Evolutionary conservation across 2,329 filamentous ascomycete genomes (phyloP), one percentile per base, ranked within the genome.

Genomic region (Nemania abortiva): DNA sequence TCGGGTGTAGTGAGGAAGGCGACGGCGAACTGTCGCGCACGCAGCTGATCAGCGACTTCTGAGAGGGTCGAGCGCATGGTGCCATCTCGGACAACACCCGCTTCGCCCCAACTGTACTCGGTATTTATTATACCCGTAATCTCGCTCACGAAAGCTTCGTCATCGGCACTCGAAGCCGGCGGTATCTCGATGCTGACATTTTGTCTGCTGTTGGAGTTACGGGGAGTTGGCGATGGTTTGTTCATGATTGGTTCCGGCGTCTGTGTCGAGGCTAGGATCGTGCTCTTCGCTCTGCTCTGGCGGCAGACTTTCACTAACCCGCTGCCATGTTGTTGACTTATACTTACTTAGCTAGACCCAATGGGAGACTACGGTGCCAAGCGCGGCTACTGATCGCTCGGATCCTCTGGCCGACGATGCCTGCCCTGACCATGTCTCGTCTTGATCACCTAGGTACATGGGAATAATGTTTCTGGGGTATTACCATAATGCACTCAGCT

Each of bases 151-250:
- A 65, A 55, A 5, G 56, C 49, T n/a, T 59, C 63, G n/a, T 65
- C 49, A 27, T 65, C 55, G 9, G 63, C 63, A n/a, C 24, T 24
- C 1, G 56, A 54, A 24, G 63, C 47, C 6, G 63, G 63, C 6
- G 63, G 63, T n/a, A 65, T 37, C 56, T 65, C 63, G 56, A 65
- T 65, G 55, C 7, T 60, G 63, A 60, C 9, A 20, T 47, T 37
- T 3, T 52, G 27, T 15, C 49, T 2, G 27, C 24, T 20, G 22
- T 47, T 49, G 47, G 49, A 45, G 15, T 34, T 15, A 37, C 34
- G 55, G 24, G 42, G 31, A 24, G 56, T 11, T 24, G 56, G 29
- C 18, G 27, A 39, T 54, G 55, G n/a, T 49, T 54, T 7, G 27
- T 37, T 55, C 63, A 65, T 65, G 39, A 45, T 65, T 34, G 56